Conservation (phyloP, 306 rosid species). For the Purshia tridentata region DNA sequence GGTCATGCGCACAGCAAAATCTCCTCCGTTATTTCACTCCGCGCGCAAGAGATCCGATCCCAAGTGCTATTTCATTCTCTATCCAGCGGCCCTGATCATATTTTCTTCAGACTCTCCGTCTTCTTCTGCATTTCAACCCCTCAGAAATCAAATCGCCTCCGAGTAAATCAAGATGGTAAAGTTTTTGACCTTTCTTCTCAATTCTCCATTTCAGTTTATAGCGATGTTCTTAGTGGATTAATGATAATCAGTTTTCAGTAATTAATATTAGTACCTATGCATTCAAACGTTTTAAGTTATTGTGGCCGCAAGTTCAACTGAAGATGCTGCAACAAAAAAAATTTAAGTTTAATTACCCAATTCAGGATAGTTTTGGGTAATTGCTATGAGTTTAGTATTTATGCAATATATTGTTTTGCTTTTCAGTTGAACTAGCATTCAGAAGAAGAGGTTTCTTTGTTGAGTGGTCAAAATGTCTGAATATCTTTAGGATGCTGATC, state of each 20-base stretch:
- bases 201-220: not conserved
- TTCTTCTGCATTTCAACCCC: not conserved
- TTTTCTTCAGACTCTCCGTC: not conserved
- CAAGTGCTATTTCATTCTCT: not conserved
- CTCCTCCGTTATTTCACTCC: not conserved
- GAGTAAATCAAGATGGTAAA: conserved; percentile 38
- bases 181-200: not conserved
- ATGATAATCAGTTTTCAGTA: too few relatives aligned
- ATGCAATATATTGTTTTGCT: not conserved
- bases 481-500: not conserved
- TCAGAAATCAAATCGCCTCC: not conserved
- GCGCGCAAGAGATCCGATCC: not conserved
- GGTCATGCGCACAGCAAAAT: too few relatives aligned
- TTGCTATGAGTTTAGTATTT: not conserved
- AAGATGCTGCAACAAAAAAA: not conserved
- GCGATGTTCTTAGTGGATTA: not conserved
- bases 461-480: not conserved
- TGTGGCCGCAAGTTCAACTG: not conserved
- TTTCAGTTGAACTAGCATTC: not conserved
- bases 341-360: not conserved
- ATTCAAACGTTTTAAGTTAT: not conserved
- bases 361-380: not conserved
- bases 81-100: too few relatives aligned
- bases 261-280: not conserved
- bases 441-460: not conserved